A percentile compares a stretch with the other conserved stretches of the same genome.
These are phyloP conservation scores for Linderniella brevidens DNA, from an alignment of 257 asterid genomes.

Conservation along the genomic window DNA sequence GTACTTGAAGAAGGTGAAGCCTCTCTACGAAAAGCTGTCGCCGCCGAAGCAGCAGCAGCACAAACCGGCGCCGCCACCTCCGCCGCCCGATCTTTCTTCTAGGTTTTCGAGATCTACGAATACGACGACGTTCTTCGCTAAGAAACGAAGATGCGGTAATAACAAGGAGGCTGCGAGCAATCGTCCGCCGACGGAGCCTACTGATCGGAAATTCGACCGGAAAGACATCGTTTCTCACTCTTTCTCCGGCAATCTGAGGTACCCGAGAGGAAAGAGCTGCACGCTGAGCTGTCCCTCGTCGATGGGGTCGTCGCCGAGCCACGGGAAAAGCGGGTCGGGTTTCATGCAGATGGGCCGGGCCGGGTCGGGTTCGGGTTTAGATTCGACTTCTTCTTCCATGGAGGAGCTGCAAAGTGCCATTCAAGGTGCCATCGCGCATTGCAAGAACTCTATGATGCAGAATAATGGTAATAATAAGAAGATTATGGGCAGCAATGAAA, in stretches of 20 bases:
- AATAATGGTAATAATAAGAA: slow-evolving; percentile 2
- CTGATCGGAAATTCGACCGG: slow-evolving; percentile 1
- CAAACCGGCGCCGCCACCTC: slow-evolving; percentile 11
- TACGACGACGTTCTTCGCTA: background rate
- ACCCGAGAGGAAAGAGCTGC: slow-evolving; percentile 33
- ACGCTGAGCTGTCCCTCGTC: slow-evolving; percentile 81
- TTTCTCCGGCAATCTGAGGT: slow-evolving; percentile 58
- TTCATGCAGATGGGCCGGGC: slow-evolving; percentile 14
- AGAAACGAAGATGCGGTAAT: too few relatives aligned
- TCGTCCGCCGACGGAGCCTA: slow-evolving; percentile 1
- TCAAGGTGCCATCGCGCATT: slow-evolving; percentile 81
- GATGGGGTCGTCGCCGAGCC: slow-evolving; percentile 71
- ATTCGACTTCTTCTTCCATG: slow-evolving; percentile 49
- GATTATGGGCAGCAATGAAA: slow-evolving; percentile 23
- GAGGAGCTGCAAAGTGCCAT: slow-evolving; percentile 82
- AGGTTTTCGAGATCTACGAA: background rate
- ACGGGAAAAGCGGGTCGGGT: slow-evolving; percentile 20
- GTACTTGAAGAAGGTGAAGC: slow-evolving; percentile 67
- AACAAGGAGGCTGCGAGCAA: too few relatives aligned
- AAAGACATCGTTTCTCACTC: slow-evolving; percentile 23
- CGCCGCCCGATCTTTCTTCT: too few relatives aligned
- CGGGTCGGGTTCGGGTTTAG: slow-evolving; percentile 1
- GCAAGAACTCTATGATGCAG: slow-evolving; percentile 65
- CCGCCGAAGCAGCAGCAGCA: slow-evolving; percentile 37
- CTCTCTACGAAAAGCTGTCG: slow-evolving; percentile 58